Evolutionary conservation across 345 rosid species (phyloP), one percentile per base, ranked within the genome.

Genomic region (Erucastrum elatum): DNA sequence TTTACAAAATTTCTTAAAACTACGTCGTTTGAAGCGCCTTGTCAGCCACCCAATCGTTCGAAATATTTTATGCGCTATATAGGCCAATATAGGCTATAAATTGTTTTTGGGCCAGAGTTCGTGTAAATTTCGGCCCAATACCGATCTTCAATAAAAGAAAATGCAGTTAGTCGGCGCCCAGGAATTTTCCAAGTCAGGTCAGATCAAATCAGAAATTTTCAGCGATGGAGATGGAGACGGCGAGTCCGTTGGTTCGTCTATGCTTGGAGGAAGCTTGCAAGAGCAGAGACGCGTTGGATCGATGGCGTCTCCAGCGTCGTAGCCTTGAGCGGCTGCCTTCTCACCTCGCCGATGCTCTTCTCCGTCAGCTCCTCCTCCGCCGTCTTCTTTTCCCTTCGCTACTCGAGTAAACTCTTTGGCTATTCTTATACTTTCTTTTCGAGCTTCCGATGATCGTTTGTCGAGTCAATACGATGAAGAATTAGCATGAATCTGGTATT

Each of bases 371-470:
- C 77, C 82, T 78, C 77, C 88, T 3, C 15, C 91, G 89, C 70
- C 88, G 90, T 78, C 90, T 93, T 66, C 94, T 95, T 74, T 91
- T 74, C 68, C 99, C 99, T 76, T 91, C 98, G 66, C 81, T 95
- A 77, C 97, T 95, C 74, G 98, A 90, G 98, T 94, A 86, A 62
- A 17, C 6, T 63, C 15, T 29, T 66, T 41, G 1, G 34, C 8
- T 75, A 59, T 34, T 4, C 31, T 79, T 41, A 1, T n/a, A 13
- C 6, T 16, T 8, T 68, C 53, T 58, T 12, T 76, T n/a, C 11
- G 5, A 53, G 3, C 39, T 65, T 37, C 65, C 9, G 29, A 39
- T 51, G 62, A 56, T 30, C n/a, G 21, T 63, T 34, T 56, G 2
- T 15, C 11, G 1, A 5, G 55, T 13, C 10, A 4, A 11, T 55